Conservation (phyloP, 345 rosid species). For the Eucalyptus sp. region DNA sequence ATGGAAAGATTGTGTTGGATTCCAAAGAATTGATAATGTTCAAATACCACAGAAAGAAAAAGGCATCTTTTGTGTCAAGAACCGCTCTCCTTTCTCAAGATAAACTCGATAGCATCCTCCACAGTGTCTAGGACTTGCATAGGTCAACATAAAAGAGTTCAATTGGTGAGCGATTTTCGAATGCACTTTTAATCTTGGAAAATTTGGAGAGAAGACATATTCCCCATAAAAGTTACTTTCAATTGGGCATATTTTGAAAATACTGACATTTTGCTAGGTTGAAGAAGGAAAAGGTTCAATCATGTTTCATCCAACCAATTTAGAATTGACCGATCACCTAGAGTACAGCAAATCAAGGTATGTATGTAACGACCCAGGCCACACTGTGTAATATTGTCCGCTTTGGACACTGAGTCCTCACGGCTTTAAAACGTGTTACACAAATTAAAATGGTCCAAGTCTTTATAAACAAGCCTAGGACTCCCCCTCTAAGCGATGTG, state of each 20-base stretch:
- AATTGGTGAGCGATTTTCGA: neutral
- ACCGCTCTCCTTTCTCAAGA: conserved; percentile 35
- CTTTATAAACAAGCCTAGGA: no score
- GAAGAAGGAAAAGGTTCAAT: neutral
- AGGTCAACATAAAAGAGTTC: neutral
- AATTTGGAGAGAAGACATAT: neutral
- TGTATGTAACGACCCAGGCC: no score
- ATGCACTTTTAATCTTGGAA: neutral
- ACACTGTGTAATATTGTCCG: no score
- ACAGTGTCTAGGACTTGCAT: conserved; percentile 71
- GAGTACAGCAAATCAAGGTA: neutral
- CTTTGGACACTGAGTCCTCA: no score
- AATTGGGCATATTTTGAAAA: neutral
- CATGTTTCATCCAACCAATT: neutral
- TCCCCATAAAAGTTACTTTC: neutral
- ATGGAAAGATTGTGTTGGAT: neutral
- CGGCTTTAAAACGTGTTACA: no score
- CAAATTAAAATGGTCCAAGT: no score
- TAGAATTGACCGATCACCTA: neutral
- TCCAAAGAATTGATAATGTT: neutral
- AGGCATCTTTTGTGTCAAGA: neutral
- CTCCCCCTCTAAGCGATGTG: no score
- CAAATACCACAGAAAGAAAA: neutral
- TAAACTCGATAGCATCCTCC: conserved; percentile 70
- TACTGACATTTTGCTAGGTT: neutral